These are phyloP conservation scores for Climacium dendroides DNA, from an alignment of 225 moss, liverwort and hornwort genomes.

Conservation along the genomic window DNA sequence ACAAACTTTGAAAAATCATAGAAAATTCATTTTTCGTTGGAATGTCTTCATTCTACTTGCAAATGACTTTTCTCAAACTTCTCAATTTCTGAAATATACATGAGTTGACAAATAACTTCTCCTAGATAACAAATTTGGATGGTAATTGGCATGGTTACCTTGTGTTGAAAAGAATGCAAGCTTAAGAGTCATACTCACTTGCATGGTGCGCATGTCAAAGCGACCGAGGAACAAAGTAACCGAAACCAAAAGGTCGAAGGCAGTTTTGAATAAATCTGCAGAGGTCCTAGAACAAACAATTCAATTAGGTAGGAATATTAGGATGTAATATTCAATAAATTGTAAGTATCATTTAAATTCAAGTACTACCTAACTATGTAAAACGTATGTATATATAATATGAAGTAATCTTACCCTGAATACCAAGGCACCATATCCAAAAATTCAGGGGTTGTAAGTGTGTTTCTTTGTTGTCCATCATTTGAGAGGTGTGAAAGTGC, in stretches of 20 bases:
- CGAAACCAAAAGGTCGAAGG: constrained; percentile 46
- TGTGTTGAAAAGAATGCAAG: no score
- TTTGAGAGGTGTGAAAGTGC: constrained; percentile 33
- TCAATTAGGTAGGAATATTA: neutral
- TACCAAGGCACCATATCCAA: constrained; percentile 67
- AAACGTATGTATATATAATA: neutral
- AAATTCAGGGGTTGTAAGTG: constrained; percentile 31
- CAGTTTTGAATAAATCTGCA: constrained; percentile 58
- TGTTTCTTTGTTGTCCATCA: constrained; percentile 21
- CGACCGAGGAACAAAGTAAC: constrained; percentile 41
- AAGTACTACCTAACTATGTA: no score
- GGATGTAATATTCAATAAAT: neutral
- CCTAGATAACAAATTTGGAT: neutral
- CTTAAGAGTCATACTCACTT: constrained; percentile 26
- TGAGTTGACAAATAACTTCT: neutral
- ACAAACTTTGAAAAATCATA: neutral
- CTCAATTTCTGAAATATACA: neutral
- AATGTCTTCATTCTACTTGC: no score
- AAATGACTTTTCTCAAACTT: neutral
- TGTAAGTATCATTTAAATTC: accelerated
- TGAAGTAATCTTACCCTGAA: constrained; percentile 24
- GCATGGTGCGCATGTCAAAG: constrained; percentile 61
- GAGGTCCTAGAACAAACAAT: constrained; percentile 36
- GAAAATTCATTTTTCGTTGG: accelerated
- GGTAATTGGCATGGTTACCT: neutral